Evolutionary conservation across 148 eudicot genomes (phyloP), one percentile per base, ranked within the genome.

Genomic region (Camellia lanceoleosa): DNA sequence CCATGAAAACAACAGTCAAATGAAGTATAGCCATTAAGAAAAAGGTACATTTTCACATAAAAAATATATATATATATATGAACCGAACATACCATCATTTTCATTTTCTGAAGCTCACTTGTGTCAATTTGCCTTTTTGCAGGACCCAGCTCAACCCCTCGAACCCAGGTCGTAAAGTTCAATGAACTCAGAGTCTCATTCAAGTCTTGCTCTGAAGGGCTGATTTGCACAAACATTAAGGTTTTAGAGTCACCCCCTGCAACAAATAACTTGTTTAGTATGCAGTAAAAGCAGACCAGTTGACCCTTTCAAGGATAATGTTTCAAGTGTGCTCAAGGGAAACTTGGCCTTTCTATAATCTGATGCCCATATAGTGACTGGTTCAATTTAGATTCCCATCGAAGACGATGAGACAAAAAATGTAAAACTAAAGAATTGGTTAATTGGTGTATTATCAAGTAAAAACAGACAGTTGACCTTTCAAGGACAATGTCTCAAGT

Each of bases 231-330:
- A 78, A 95, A 95, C 99, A 95, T 93, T 78, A 95, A 72, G 41
- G 97, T 91, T 82, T 95, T 93, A 11, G 97, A 95, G 88, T 93
- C 93, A 9, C 97, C 99, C 61, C 99, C 98, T 95, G 76, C 73
- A 89, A 79, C 38, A 72, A 58, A 71, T 72, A 60, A 42, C 65
- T 52, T 49, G 8, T 11, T 56, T 52, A 82, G 70, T 52, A 43
- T 44, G 9, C 49, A 41, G 66, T 60, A 68, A 11, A 56, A 49
- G 12, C 12, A 43, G 49, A 15, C 15, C 15, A 41, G 3, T 5
- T 68, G 38, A 30, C 19, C 11, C 52, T 44, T 47, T 16, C 9
- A 20, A 42, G 41, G 51, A 73, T 59, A 20, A 62, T 23, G 20
- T 58, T 55, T 56, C 44, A 12, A 20, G 18, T 7, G 47, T 18